Conservation (phyloP, 2,329 filamentous ascomycete genomes). For the Neospermospora avenae region DNA sequence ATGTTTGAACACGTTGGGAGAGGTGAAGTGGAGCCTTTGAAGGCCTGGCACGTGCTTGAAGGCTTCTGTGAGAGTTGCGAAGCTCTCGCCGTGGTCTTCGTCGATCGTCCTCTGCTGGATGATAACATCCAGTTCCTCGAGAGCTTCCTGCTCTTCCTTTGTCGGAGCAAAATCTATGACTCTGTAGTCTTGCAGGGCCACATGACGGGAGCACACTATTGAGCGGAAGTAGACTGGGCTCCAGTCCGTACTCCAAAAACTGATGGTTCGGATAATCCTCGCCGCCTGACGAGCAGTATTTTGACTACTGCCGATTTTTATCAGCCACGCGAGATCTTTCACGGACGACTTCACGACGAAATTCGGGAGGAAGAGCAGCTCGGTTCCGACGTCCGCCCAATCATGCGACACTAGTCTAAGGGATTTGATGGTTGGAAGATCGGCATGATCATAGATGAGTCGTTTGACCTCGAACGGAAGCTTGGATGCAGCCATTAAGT, state of each 20-base stretch:
- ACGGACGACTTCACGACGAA: constrained; percentile 45
- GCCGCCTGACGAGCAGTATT: constrained; percentile 14
- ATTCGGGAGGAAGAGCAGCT: constrained; percentile 40
- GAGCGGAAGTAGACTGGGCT: constrained; percentile 14
- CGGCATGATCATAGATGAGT: constrained; percentile 14
- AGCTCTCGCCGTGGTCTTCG: neutral
- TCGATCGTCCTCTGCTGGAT: constrained; percentile 12
- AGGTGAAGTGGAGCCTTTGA: constrained; percentile 9
- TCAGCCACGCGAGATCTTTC: constrained; percentile 37
- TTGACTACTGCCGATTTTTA: constrained; percentile 9
- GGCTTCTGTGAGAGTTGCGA: neutral
- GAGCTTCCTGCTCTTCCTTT: constrained; percentile 11
- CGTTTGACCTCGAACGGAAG: constrained; percentile 21
- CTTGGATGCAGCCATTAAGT: constrained; percentile 5
- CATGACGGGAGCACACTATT: constrained; percentile 19
- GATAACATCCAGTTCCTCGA: constrained; percentile 18
- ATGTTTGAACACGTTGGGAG: constrained; percentile 15
- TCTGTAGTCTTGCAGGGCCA: constrained; percentile 8
- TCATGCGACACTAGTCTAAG: constrained; percentile 16
- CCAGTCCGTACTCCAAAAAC: constrained; percentile 18
- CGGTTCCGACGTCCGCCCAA: constrained; percentile 15
- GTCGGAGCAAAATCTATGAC: constrained; percentile 16
- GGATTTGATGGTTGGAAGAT: constrained; percentile 13
- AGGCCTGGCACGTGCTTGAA: constrained; percentile 11
- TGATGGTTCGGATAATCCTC: constrained; percentile 11